Base-by-base conservation (phyloP, 1,139 yeast species). In the Hemisphaericaspora xylofermentans region DNA sequence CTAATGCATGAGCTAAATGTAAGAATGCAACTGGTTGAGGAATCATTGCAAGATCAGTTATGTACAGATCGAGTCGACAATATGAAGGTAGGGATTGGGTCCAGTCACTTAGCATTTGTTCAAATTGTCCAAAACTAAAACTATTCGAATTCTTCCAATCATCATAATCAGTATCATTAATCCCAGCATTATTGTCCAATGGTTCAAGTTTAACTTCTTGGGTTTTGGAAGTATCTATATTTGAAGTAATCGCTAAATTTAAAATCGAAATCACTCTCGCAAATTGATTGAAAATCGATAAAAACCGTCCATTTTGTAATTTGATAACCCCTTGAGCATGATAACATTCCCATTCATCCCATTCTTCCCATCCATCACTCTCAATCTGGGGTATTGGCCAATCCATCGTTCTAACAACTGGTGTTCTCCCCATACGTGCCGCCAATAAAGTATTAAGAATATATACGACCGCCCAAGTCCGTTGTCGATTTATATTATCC, bases 321-420 rank as follows among this genome's bases (percentile, higher is more conserved):
- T 46, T 44, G 3, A 54, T 36, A n/a, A n/a, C n/a, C 12, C 50
- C 46, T 1, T 51, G 44, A 1, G 48, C 34, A 37, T 49, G 49
- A 36, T 43, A 44, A 12, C 53, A 46, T 28, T 44, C 45, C 61
- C 61, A 56, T 3, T 54, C 39, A 33, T 54, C 61, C 61, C 60
- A 57, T 46, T 57, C 61, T 42, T 58, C 63, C 61, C 61, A 57
- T 3, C 58, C 60, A 32, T 56, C 60, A 18, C 45, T 50, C 30
- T 49, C 46, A 12, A 57, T 45, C 9, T 39, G 42, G 2, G 61
- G 61, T 6, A 52, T 48, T 10, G 60, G 60, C 63, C 63, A 58
- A 44, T 58, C 63, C 31, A 45, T 34, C 4, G 60, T 57, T 34
- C 60, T 47, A 3, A 57, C 51, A 25, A 56, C 52, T 3, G 61